Conservation (phyloP, 129 eudicot species). For the Flaveria linearis region DNA sequence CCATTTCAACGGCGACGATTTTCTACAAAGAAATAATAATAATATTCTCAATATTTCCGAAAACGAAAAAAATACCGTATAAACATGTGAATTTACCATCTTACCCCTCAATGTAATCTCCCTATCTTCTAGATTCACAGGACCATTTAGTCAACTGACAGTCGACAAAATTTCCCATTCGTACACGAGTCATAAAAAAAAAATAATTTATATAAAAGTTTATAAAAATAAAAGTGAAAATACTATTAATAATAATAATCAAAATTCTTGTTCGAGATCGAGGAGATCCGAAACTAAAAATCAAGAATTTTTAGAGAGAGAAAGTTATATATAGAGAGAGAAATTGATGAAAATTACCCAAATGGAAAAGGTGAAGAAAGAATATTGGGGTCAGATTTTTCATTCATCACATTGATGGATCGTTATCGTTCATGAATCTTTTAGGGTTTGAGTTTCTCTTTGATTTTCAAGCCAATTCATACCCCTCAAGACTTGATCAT, state of each 20-base stretch:
- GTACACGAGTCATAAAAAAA: constrained; percentile 48
- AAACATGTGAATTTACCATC: neutral
- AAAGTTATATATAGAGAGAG: constrained; percentile 15
- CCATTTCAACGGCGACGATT: constrained; percentile 65
- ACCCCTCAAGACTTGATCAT: constrained; percentile 22
- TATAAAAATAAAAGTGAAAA: neutral
- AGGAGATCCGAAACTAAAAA: constrained; percentile 46
- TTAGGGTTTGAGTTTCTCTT: constrained; percentile 23
- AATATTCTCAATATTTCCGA: constrained; percentile 19
- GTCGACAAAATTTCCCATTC: constrained; percentile 40
- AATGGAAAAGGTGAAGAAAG: constrained; percentile 45
- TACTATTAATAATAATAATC: constrained; percentile 1
- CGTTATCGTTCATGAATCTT: constrained; percentile 26
- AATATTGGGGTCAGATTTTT: constrained; percentile 28
- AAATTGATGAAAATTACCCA: constrained; percentile 39
- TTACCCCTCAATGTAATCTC: neutral
- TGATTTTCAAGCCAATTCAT: neutral
- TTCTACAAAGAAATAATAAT: constrained; percentile 25
- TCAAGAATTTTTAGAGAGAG: constrained; percentile 37
- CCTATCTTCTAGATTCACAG: constrained; percentile 26
- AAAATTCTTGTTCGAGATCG: constrained; percentile 40
- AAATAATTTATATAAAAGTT: constrained; percentile 3
- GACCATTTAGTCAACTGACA: constrained; percentile 34
- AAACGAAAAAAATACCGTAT: constrained; percentile 20
- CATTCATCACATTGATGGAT: constrained; percentile 23